These are phyloP conservation scores for Echinosophora koreensis DNA, from an alignment of 306 rosid genomes.

Conservation along the genomic window DNA sequence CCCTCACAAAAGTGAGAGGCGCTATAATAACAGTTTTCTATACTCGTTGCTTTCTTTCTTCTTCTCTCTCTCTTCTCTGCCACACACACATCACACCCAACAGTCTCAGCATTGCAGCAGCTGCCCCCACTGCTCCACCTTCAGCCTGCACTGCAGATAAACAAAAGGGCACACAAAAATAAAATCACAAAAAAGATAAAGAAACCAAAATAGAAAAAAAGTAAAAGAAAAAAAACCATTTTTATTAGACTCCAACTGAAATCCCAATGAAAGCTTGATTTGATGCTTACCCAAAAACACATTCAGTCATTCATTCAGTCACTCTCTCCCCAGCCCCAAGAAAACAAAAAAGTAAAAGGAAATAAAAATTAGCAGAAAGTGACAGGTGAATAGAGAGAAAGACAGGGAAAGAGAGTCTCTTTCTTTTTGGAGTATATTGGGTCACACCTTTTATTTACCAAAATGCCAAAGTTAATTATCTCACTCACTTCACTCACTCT, in stretches of 20 bases:
- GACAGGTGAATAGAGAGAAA: constrained; percentile 45
- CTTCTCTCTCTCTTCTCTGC: constrained; percentile 64
- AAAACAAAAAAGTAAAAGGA: constrained; percentile 36
- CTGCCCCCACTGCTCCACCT: constrained; percentile 69
- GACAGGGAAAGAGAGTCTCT: constrained; percentile 49
- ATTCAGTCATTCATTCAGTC: constrained; percentile 42
- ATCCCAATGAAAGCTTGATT: constrained; percentile 60
- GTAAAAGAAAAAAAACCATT: constrained; percentile 39
- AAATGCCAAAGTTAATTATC: constrained; percentile 64
- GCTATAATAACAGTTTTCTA: constrained; percentile 40
- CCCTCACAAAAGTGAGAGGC: constrained; percentile 39
- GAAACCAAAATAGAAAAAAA: not conserved
- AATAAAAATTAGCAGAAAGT: constrained; percentile 47
- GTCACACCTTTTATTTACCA: constrained; percentile 57
- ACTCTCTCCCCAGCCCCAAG: not conserved
- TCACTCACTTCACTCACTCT: constrained; percentile 39
- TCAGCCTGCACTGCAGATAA: constrained; percentile 53
- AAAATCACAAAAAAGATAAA: not conserved
- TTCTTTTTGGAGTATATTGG: constrained; percentile 60
- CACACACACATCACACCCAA: constrained; percentile 82
- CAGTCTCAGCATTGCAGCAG: constrained; percentile 82
- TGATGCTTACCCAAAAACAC: constrained; percentile 60
- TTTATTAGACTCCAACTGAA: constrained; percentile 43
- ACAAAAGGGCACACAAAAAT: constrained; percentile 31
- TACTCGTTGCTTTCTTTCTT: constrained; percentile 42